A percentile compares a stretch with the other conserved stretches of the same genome.
phyloP scores from a whole-genome alignment of 1,139 yeast genomes.

The Protomyces inouyei region DNA sequence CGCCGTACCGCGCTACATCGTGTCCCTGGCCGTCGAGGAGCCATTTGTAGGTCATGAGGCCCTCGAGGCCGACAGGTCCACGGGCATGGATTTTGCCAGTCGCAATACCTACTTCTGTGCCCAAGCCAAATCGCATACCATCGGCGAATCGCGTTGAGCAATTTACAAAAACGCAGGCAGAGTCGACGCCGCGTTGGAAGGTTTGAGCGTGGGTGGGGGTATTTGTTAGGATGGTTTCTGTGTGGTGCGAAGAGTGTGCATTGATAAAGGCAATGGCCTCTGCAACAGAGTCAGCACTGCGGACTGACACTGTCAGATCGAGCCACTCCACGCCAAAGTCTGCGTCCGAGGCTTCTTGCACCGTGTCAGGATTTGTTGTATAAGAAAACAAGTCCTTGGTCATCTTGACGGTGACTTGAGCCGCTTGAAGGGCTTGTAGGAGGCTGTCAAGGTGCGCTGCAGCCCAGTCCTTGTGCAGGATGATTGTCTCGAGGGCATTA shows the following conservation, averaged over 20 bases:
- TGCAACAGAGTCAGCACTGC: slow-evolving; percentile 52
- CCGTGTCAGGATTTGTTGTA: slow-evolving; percentile 41
- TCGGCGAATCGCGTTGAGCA: slow-evolving; percentile 96
- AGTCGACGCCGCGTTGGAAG: slow-evolving; percentile 81
- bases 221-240: slow-evolving; percentile 86
- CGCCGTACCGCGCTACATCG: slow-evolving; percentile 19
- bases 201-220: slow-evolving; percentile 61
- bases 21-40: slow-evolving; percentile 18
- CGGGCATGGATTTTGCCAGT: slow-evolving; percentile 96
- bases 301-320: slow-evolving; percentile 74
- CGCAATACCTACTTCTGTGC: slow-evolving; percentile 96
- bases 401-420: slow-evolving; percentile 65
- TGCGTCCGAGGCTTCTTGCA: slow-evolving; percentile 41
- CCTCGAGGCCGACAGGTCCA: slow-evolving; percentile 98
- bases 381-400: slow-evolving; percentile 46
- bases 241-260: slow-evolving; percentile 88
- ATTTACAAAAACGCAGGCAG: slow-evolving; percentile 98
- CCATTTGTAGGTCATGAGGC: slow-evolving; percentile 86
- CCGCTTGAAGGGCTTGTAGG: slow-evolving; percentile 49
- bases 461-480: slow-evolving; percentile 57
- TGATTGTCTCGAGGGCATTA: slow-evolving; percentile 86
- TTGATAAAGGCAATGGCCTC: slow-evolving; percentile 83
- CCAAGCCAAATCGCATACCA: slow-evolving; percentile 97
- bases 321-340: slow-evolving; percentile 82
- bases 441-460: slow-evolving; percentile 40